These are phyloP conservation scores for Rachicladosporium sp. DNA, from an alignment of 2,329 filamentous ascomycete species.

Conservation along the genomic window DNA sequence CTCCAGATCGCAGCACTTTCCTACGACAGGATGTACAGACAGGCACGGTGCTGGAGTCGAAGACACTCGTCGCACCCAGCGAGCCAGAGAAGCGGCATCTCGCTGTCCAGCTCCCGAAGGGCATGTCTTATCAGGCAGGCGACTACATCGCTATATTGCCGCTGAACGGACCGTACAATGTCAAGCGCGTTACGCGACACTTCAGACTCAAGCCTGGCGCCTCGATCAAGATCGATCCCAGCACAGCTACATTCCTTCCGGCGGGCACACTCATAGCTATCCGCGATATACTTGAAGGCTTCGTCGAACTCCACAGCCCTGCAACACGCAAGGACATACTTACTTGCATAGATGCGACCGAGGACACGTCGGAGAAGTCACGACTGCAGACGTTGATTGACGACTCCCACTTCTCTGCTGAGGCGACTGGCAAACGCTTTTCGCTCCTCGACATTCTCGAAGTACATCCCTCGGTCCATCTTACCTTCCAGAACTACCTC, in stretches of 20 bases:
- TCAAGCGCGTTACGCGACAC: conserved; percentile 48
- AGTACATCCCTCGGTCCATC: conserved; percentile 41
- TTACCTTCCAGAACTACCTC: conserved; percentile 47
- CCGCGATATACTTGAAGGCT: conserved; percentile 50
- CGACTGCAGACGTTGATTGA: too few species aligned
- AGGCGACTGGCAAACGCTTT: conserved; percentile 9
- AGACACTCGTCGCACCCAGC: conserved; percentile 37
- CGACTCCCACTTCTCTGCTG: background rate
- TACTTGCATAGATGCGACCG: conserved; percentile 5
- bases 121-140: conserved; percentile 52
- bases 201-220: conserved; percentile 59
- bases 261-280: conserved; percentile 47
- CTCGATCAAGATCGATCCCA: conserved; percentile 19
- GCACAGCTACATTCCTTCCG: conserved; percentile 56
- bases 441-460: conserved; percentile 54
- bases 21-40: conserved; percentile 47
- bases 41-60: conserved; percentile 43
- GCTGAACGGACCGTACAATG: conserved; percentile 41
- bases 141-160: conserved; percentile 29
- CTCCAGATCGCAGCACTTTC: conserved; percentile 1
- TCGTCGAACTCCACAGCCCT: conserved; percentile 58
- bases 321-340: conserved; percentile 35
- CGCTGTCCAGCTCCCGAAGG: conserved; percentile 29
- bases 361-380: background rate
- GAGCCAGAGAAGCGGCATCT: conserved; percentile 44